Evolutionary conservation across 176 grass and related monocot genomes (phyloP), one percentile per base, ranked within the genome.

Genomic region (Oryza longistaminata): DNA sequence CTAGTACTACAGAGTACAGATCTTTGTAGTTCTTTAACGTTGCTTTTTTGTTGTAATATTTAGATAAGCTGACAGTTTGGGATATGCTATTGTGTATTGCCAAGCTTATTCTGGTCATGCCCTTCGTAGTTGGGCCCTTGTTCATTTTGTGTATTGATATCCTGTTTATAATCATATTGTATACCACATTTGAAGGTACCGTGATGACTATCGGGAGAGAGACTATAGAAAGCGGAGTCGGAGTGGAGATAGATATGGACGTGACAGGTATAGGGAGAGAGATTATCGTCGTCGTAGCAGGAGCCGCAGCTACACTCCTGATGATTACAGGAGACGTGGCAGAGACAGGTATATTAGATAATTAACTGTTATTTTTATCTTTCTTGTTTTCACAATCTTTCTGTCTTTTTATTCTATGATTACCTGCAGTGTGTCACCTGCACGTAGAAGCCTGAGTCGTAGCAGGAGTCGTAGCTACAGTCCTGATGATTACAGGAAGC

Each of bases 301-400:
- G 72, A 96, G 88, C 73, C 86, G 11, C 19, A 93, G 94, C 76
- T 75, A 62, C 45, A 96, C 91, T 77, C 85, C 90, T 87, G 93
- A 93, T 89, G 76, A 91, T 76, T 81, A 90, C 66, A 93, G 81
- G 76, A 91, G 85, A 11, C 89, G 73, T 84, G 85, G 86, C 65
- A 96, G 88, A 73, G 87, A 92, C 64, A 92, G 85, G 92, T 94
- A 87, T n/a, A 75, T 89, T 17, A 44, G 82, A 68, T 85, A 55
- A 4, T 29, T 25, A 6, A 68, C 12, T 81, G 35, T 35, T 43
- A 3, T 82, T 87, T 87, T 50, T 76, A 42, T 44, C 27, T 33
- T 66, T 12, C 40, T 73, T 17, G 27, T 39, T 82, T 77, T 16
- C 11, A 53, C 14, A 11, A 9, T 77, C 37, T 1, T 29, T 22